phyloP scores from a whole-genome alignment of 768 basidiomycete genomes.

The Leccinum uliginosum region DNA sequence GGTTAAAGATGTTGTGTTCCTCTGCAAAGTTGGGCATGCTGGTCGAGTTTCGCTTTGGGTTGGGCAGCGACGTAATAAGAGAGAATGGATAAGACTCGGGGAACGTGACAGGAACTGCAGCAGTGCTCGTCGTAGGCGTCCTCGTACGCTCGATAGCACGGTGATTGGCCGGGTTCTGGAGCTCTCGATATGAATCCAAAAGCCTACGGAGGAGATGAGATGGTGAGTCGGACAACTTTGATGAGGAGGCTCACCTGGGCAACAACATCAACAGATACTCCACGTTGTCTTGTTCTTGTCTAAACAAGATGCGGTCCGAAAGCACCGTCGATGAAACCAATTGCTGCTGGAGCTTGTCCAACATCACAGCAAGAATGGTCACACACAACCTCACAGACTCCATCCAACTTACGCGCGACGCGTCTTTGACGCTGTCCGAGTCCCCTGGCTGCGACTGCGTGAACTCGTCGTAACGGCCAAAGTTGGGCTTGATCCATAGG shows the following conservation, averaged over 20 bases:
- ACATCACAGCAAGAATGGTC: conserved; percentile 82
- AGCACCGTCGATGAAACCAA: conserved; percentile 63
- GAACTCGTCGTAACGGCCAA: conserved; percentile 88
- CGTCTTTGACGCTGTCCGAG: conserved; percentile 60
- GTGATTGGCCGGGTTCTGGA: conserved; percentile 61
- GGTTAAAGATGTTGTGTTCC: conserved; percentile 56
- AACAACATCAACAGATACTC: conserved; percentile 80
- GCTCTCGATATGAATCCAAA: conserved; percentile 84
- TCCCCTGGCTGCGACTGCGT: conserved; percentile 59
- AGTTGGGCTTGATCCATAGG: conserved; percentile 92
- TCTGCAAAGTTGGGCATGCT: conserved; percentile 40
- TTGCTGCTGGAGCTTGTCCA: conserved; percentile 84
- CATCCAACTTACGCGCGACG: conserved; percentile 80
- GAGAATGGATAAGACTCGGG: conserved; percentile 94
- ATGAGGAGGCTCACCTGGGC: conserved; percentile 57
- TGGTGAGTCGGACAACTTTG: conserved; percentile 1
- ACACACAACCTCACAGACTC: conserved; percentile 88
- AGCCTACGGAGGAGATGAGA: conserved; percentile 43
- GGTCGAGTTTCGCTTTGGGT: conserved; percentile 41
- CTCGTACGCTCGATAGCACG: conserved; percentile 67
- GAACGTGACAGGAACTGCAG: conserved; percentile 73
- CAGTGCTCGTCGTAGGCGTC: conserved; percentile 53
- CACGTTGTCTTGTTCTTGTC: conserved; percentile 88
- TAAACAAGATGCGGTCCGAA: conserved; percentile 55
- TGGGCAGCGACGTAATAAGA: conserved; percentile 64